Percentiles rank a stretch among this genome's conserved stretches.
phyloP scores from a whole-genome alignment of 768 basidiomycete genomes.

The Leucosporidium yakuticum region DNA sequence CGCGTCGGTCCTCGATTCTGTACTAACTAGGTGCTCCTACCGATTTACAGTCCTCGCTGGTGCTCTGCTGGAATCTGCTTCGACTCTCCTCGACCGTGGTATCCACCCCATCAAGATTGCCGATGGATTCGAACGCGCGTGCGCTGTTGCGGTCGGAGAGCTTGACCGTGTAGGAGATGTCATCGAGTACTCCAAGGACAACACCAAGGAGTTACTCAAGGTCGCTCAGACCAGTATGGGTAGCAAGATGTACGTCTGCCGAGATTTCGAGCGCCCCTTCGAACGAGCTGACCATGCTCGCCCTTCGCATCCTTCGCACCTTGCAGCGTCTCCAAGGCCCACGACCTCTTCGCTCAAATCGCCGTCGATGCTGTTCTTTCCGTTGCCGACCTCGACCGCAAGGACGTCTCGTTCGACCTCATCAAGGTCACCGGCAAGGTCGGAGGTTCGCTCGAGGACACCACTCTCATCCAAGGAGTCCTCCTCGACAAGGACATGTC shows the following conservation, averaged over 20 bases:
- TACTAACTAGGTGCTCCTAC: conserved; percentile 3
- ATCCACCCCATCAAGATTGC: conserved; percentile 98
- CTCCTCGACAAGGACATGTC: conserved; percentile 99
- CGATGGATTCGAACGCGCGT: conserved; percentile 95
- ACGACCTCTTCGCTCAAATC: conserved; percentile 89
- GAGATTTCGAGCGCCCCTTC: background rate
- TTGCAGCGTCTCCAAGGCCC: conserved; percentile 88
- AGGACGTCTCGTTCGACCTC: conserved; percentile 92
- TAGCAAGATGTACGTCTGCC: conserved; percentile 77
- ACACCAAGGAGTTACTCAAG: conserved; percentile 83
- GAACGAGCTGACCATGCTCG: background rate
- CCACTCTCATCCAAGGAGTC: conserved; percentile 88
- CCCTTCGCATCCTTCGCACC: conserved; percentile 2
- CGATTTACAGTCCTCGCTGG: conserved; percentile 77
- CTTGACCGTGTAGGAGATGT: conserved; percentile 85
- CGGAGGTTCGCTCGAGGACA: conserved; percentile 92
- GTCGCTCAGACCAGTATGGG: conserved; percentile 94
- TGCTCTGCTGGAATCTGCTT: conserved; percentile 87
- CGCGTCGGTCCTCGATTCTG: background rate
- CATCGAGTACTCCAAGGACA: conserved; percentile 72
- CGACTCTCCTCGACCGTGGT: conserved; percentile 94
- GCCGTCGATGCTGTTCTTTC: conserved; percentile 93
- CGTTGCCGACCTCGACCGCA: conserved; percentile 89
- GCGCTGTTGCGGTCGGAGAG: conserved; percentile 78
- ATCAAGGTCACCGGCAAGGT: conserved; percentile 99